These are phyloP conservation scores for Paecilomyces sp. DNA, from an alignment of 2,329 filamentous ascomycete genomes.

Conservation along the genomic window DNA sequence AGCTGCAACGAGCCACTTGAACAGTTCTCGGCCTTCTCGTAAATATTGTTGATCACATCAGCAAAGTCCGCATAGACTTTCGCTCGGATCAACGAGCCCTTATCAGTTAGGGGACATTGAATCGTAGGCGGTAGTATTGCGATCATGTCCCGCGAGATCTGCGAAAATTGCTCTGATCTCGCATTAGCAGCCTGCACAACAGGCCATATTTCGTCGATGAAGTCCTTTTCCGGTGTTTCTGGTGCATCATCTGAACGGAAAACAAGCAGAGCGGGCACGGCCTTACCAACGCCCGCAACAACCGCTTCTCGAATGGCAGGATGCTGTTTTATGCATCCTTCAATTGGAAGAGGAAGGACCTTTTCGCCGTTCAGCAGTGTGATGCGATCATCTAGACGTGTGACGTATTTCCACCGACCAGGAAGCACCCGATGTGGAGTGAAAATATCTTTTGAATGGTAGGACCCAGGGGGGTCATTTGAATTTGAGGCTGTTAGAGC, in stretches of 20 bases:
- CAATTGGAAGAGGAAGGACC: slow-evolving; percentile 24
- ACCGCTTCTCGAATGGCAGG: slow-evolving; percentile 24
- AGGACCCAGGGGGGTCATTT: slow-evolving; percentile 23
- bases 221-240: slow-evolving; percentile 22
- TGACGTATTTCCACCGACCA: slow-evolving; percentile 25
- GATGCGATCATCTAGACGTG: slow-evolving; percentile 24
- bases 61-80: slow-evolving; percentile 42
- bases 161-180: slow-evolving; percentile 37
- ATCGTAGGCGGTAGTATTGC: slow-evolving; percentile 24
- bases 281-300: slow-evolving; percentile 19
- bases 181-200: slow-evolving; percentile 32
- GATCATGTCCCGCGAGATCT: slow-evolving; percentile 38
- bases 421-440: slow-evolving; percentile 21
- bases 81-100: slow-evolving; percentile 47
- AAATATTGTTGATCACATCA: slow-evolving; percentile 34
- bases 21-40: slow-evolving; percentile 10
- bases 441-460: slow-evolving; percentile 26
- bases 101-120: slow-evolving; percentile 45
- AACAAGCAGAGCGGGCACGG: slow-evolving; percentile 21
- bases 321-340: slow-evolving; percentile 24
- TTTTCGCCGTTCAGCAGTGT: slow-evolving; percentile 28
- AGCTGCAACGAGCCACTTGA: slow-evolving; percentile 22
- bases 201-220: slow-evolving; percentile 31
- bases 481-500: slow-evolving; percentile 26
- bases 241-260: slow-evolving; percentile 17